Evolutionary conservation across 495 filamentous ascomycete genomes (phyloP).

Genomic region (Cetradonia linearis): DNA sequence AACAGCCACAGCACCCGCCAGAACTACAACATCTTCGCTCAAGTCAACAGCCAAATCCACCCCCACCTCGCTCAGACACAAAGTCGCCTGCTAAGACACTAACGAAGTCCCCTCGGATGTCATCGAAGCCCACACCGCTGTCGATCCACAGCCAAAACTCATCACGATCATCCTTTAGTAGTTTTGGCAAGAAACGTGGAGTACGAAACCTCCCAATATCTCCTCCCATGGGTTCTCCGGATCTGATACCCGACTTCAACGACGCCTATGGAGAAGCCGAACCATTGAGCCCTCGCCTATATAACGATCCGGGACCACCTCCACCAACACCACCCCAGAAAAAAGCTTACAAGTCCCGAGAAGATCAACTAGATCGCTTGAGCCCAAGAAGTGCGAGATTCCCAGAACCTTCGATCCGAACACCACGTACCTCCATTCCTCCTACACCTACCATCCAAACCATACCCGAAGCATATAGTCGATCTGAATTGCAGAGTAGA

Average conservation of each 20-base stretch:
- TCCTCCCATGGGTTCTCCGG: constrained; percentile 45
- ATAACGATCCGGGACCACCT: constrained; percentile 45
- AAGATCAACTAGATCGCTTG: constrained; percentile 19
- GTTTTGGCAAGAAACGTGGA: constrained; percentile 38
- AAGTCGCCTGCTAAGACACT: constrained; percentile 32
- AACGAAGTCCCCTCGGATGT: constrained; percentile 31
- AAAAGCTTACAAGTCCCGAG: constrained; percentile 8
- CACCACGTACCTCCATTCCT: constrained; percentile 21
- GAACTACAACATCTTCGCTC: constrained; percentile 27
- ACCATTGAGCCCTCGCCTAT: constrained; percentile 48
- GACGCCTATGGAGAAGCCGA: constrained; percentile 39
- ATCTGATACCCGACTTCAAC: constrained; percentile 29
- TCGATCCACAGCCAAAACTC: constrained; percentile 28
- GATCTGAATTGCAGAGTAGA: constrained; percentile 6
- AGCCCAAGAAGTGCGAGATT: constrained; percentile 20
- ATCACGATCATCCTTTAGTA: constrained; percentile 48
- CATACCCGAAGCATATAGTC: constrained; percentile 15
- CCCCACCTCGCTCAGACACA: constrained; percentile 22
- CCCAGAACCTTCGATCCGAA: constrained; percentile 20
- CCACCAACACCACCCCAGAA: constrained; percentile 31
- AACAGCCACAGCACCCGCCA: constrained; percentile 21
- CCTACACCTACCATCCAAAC: constrained; percentile 21
- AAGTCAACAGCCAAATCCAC: constrained; percentile 8
- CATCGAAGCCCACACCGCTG: constrained; percentile 40
- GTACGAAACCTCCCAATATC: constrained; percentile 49